Evolutionary conservation across 179 eudicot genomes (phyloP).

Genomic region (Gypsophila paniculata): DNA sequence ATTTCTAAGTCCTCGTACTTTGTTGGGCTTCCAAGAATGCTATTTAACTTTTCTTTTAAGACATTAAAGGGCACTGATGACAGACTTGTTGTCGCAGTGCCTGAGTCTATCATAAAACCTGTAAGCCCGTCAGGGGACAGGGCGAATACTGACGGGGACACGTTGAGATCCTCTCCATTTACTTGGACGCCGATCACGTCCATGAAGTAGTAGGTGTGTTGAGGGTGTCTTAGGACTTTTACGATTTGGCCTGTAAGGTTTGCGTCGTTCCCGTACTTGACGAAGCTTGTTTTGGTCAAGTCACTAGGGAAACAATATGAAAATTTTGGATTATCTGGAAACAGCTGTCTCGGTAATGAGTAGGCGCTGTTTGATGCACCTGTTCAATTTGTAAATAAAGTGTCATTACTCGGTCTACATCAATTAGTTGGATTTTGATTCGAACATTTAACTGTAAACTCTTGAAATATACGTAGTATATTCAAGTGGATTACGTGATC

Average conservation of each 20-base stretch:
- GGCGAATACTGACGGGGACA: not conserved
- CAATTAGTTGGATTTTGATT: too few relatives aligned
- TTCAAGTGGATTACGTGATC: too few relatives aligned
- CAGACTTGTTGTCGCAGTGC: not conserved
- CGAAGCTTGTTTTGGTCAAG: not conserved
- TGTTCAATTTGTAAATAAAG: too few relatives aligned
- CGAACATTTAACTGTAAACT: too few relatives aligned
- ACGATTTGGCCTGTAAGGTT: not conserved
- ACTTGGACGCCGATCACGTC: slow-evolving; percentile 12
- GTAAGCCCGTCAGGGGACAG: not conserved
- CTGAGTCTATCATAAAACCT: slow-evolving; percentile 9
- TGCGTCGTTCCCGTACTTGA: slow-evolving; percentile 13
- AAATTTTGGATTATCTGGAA: slow-evolving; percentile 13
- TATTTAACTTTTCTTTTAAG: not conserved
- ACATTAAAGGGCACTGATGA: not conserved
- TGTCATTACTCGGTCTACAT: too few relatives aligned
- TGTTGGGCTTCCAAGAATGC: not conserved
- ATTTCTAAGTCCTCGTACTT: not conserved
- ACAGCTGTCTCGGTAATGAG: too few relatives aligned
- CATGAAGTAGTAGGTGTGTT: not conserved
- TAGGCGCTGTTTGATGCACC: too few relatives aligned
- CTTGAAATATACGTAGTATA: too few relatives aligned
- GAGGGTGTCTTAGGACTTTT: not conserved
- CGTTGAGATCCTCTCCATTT: not conserved
- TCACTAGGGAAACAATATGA: slow-evolving; percentile 12